These are phyloP conservation scores for Saccharomycopsis phalli DNA, from an alignment of 1,139 yeast species.

Conservation along the genomic window DNA sequence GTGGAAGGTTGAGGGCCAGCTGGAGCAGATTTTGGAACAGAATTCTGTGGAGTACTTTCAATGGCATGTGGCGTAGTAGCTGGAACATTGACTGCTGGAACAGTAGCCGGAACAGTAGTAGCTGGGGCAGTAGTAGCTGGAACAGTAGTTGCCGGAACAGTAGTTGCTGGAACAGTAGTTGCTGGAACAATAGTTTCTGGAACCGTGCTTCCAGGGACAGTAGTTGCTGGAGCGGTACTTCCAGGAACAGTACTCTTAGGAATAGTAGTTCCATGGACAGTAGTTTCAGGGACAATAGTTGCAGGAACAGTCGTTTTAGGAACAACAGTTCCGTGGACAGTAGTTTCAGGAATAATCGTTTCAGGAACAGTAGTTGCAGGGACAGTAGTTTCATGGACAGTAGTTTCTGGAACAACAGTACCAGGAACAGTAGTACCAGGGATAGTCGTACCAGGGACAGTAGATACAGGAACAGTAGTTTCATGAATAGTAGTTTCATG, in stretches of 20 bases:
- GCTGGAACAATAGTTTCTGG: too few species aligned
- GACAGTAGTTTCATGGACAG: slow-evolving; percentile 4
- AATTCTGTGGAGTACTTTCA: background rate
- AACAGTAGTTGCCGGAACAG: too few species aligned
- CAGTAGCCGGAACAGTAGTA: background rate
- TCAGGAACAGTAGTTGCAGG: background rate
- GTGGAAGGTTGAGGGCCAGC: background rate
- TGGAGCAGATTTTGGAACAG: slow-evolving; percentile 1
- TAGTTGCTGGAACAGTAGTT: too few species aligned
- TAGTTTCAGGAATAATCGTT: slow-evolving; percentile 1
- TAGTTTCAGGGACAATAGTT: background rate
- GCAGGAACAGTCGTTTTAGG: background rate
- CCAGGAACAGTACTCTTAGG: background rate
- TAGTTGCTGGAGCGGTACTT: background rate
- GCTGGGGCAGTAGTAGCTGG: background rate
- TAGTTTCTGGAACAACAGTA: background rate
- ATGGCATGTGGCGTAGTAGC: background rate
- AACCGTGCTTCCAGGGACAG: background rate
- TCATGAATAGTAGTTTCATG: background rate
- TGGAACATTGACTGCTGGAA: background rate
- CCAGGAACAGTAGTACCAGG: background rate
- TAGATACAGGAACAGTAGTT: background rate
- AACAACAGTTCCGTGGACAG: slow-evolving; percentile 6
- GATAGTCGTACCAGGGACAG: background rate
- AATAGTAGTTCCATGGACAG: background rate